Conservation (phyloP, 257 asterid species). For the Jacaranda mimosifolia region DNA sequence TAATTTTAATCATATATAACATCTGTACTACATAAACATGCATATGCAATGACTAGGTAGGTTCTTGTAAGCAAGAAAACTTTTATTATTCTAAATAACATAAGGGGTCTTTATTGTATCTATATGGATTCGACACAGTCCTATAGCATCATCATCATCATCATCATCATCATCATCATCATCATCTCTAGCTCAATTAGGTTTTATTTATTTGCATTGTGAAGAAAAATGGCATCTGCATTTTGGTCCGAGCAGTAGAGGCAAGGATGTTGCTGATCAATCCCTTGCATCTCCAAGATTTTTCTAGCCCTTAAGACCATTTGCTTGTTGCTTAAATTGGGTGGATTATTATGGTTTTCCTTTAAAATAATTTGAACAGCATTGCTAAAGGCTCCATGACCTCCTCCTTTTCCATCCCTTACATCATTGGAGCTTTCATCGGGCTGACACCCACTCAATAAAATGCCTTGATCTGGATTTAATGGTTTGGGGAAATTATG, state of each 20-base stretch:
- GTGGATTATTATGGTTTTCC: slow-evolving; percentile 41
- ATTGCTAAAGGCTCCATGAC: slow-evolving; percentile 83
- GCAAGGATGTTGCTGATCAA: slow-evolving; percentile 78
- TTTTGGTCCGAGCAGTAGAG: slow-evolving; percentile 69
- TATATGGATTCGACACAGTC: too few species aligned
- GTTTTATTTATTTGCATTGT: too few species aligned
- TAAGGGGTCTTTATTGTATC: too few species aligned
- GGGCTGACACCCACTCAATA: slow-evolving; percentile 80
- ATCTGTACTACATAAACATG: too few species aligned
- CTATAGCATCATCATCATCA: too few species aligned
- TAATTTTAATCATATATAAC: too few species aligned
- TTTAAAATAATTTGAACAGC: slow-evolving; percentile 67
- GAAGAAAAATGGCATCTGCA: slow-evolving; percentile 54
- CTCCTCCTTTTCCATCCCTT: slow-evolving; percentile 37
- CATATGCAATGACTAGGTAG: too few species aligned
- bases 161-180: too few species aligned
- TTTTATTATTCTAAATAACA: too few species aligned
- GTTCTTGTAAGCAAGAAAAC: too few species aligned
- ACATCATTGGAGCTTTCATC: slow-evolving; percentile 77
- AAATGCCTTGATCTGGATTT: slow-evolving; percentile 74
- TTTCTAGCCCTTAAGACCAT: slow-evolving; percentile 66
- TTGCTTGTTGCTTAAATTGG: slow-evolving; percentile 60
- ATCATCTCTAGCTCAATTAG: too few species aligned
- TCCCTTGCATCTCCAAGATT: slow-evolving; percentile 47
- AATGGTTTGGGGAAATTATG: slow-evolving; percentile 42